Evolutionary conservation across 73 alveolate species (phyloP), one percentile per base, ranked within the genome.

Genomic region (Uronychia setigera): DNA sequence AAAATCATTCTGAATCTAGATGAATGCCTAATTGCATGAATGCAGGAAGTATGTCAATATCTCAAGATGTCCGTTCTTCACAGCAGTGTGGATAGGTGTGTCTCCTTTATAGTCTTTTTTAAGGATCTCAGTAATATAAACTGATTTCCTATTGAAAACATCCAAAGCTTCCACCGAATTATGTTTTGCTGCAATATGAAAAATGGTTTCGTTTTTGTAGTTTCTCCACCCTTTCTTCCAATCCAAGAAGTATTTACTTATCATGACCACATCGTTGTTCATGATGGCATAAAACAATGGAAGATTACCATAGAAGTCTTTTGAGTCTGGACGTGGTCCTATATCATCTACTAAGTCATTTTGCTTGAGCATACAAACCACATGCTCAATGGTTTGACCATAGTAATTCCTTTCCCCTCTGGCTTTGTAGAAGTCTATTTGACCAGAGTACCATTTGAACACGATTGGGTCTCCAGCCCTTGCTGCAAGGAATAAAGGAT

Each of bases 71-170:
- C 94, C 94, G 26, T 46, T 27, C 35, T 83, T 88, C 0, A 88
- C 94, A 1, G 94, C 91, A 9, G 67, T 26, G 35, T 88, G 67
- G 35, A 89, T 35, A 0, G 95, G 95, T 0, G 95, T 89, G 80
- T 89, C 92, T 59, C 95, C 95, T 79, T 84, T 83, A 79, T 46
- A 74, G 81, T 89, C 95, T 74, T 79, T 89, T 89, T 89, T 89
- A 35, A 89, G 77, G 26, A 89, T 67, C 34, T 89, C 95, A 29
- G 83, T 90, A 13, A 84, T 29, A 74, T 84, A 84, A 9, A 84
- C 84, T 9, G 80, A 30, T 26, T 85, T 84, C 33, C 86, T 85
- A 0, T 75, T 28, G 31, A 84, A 74, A 26, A 46, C 75, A 74
- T 82, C 32, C 33, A 89, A 31, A 29, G 89, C 83, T 25, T 33